A percentile compares a stretch with the other conserved stretches of the same genome.
phyloP scores from a whole-genome alignment of 1,284 basidiomycete genomes.

The Butyriboletus regius region DNA sequence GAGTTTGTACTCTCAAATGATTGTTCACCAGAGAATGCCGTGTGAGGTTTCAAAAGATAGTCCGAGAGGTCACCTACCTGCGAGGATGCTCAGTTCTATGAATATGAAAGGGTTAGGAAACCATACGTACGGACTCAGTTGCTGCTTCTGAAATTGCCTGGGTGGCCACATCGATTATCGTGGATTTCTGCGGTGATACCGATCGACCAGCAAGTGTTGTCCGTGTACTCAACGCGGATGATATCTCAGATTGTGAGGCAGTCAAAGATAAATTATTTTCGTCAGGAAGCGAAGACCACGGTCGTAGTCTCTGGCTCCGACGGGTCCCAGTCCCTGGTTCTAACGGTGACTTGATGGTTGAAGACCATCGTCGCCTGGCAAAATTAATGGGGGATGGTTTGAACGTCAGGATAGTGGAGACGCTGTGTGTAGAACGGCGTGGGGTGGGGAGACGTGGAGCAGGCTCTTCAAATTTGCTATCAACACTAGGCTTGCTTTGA shows the following conservation, averaged over 20 bases:
- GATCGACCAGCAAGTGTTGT: constrained; percentile 31
- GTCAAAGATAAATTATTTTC: constrained; percentile 32
- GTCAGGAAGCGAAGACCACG: constrained; percentile 26
- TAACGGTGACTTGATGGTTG: constrained; percentile 29
- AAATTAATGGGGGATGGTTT: constrained; percentile 51
- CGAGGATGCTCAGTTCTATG: constrained; percentile 24
- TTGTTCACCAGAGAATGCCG: constrained; percentile 27
- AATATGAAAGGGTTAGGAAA: constrained; percentile 30
- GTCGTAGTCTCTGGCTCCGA: constrained; percentile 34
- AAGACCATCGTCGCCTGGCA: constrained; percentile 49
- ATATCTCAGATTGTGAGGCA: constrained; percentile 27
- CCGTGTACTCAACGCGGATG: constrained; percentile 29
- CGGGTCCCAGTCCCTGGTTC: constrained; percentile 27
- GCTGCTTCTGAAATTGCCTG: constrained; percentile 26
- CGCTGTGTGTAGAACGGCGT: constrained; percentile 15
- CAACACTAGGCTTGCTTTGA: constrained; percentile 12
- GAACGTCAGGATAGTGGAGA: constrained; percentile 34
- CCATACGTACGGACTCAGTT: constrained; percentile 31
- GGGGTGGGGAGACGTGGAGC: constrained; percentile 21
- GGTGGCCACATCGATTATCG: constrained; percentile 14
- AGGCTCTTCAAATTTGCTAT: constrained; percentile 22
- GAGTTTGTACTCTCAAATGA: constrained; percentile 34
- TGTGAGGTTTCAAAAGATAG: constrained; percentile 25
- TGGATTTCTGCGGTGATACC: constrained; percentile 32
- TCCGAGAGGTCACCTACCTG: constrained; percentile 30